A percentile compares a stretch with the other conserved stretches of the same genome.
phyloP scores from a whole-genome alignment of 163 green algal species.

The Trebouxiophyceae sp. region DNA sequence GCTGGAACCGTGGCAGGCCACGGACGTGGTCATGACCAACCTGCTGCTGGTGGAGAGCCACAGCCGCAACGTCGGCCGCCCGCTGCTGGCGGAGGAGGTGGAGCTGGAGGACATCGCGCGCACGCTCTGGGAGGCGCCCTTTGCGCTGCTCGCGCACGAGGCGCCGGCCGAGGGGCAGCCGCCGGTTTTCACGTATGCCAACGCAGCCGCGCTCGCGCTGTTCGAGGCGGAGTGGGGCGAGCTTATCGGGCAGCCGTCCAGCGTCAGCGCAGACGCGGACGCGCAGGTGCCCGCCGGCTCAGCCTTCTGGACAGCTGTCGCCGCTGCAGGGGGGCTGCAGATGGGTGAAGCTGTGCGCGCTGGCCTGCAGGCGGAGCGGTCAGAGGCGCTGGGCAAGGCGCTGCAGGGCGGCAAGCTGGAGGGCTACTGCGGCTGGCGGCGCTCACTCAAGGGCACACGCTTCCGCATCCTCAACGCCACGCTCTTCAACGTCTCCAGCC shows the following conservation, averaged over 20 bases:
- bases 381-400: constrained; percentile 13
- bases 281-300: constrained; percentile 13
- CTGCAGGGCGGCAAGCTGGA: constrained; percentile 23
- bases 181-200: constrained; percentile 29
- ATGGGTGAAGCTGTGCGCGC: too few species aligned
- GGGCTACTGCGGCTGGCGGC: constrained; percentile 24
- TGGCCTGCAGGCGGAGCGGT: constrained; percentile 31
- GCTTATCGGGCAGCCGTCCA: constrained; percentile 35
- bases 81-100: constrained; percentile 19
- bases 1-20: constrained; percentile 18
- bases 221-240: constrained; percentile 50
- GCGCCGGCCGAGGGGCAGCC: background rate
- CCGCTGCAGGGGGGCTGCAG: too few species aligned
- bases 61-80: constrained; percentile 27
- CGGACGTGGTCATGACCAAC: constrained; percentile 46
- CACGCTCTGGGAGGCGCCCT: constrained; percentile 45
- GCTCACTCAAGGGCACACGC: constrained; percentile 14
- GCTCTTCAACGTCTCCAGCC: constrained; percentile 25
- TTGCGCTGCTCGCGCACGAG: constrained; percentile 47
- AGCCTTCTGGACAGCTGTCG: background rate
- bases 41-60: constrained; percentile 47
- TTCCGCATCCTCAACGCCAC: constrained; percentile 9
- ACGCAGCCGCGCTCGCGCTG: constrained; percentile 39
- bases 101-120: constrained; percentile 37
- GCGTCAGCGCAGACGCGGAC: constrained; percentile 17